Conservation (phyloP, 768 basidiomycete genomes). For the Sistotremastrum suecicum region DNA sequence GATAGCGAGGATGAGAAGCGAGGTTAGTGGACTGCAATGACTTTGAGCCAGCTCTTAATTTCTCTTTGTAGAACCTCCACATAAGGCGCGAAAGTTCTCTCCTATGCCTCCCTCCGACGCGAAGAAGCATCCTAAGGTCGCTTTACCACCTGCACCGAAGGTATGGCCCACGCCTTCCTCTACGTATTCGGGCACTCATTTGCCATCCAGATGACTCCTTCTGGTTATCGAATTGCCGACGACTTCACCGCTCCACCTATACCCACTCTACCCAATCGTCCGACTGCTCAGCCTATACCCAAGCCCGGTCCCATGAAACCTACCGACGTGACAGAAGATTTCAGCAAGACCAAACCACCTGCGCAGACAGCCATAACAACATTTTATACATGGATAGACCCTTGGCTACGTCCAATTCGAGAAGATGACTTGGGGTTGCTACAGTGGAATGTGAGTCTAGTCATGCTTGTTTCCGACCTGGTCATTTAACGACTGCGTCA, state of each 20-base stretch:
- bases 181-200: not conserved
- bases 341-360: constrained; percentile 70
- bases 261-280: constrained; percentile 45
- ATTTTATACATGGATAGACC: constrained; percentile 82
- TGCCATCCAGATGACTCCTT: constrained; percentile 3
- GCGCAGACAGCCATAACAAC: constrained; percentile 55
- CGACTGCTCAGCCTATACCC: constrained; percentile 47
- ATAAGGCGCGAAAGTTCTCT: not conserved
- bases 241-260: constrained; percentile 49
- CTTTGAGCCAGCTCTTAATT: constrained; percentile 11
- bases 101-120: not conserved
- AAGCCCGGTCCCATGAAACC: constrained; percentile 75
- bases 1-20: constrained; percentile 58
- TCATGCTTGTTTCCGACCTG: constrained; percentile 2
- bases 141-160: not conserved
- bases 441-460: constrained; percentile 46
- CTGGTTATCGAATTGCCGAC: constrained; percentile 25
- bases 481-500: constrained; percentile 8
- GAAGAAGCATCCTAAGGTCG: constrained; percentile 4
- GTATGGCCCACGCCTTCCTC: not conserved
- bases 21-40: constrained; percentile 39
- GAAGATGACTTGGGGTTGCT: constrained; percentile 96
- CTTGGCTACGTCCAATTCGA: constrained; percentile 75
- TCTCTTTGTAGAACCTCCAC: constrained; percentile 5
- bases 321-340: constrained; percentile 77